Percentiles rank a stretch among this genome's conserved stretches.
Evolutionary conservation across 176 grass and related monocot genomes (phyloP).

Genomic region (Alopecurus myosuroides): DNA sequence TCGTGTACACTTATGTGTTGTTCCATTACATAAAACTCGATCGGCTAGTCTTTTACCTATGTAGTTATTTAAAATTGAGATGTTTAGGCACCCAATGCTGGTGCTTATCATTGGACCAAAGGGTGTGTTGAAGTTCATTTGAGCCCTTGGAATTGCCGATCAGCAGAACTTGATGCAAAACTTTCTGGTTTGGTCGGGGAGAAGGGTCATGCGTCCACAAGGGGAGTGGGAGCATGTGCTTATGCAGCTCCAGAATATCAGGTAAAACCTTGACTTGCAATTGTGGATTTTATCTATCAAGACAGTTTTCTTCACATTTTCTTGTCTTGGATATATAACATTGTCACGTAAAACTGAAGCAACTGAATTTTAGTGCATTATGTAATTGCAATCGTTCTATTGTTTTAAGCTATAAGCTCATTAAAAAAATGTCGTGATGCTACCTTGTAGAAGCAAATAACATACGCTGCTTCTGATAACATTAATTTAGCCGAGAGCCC

Average conservation of each 20-base stretch:
- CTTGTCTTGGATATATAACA: background rate
- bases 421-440: too few relatives aligned
- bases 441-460: too few relatives aligned
- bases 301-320: conserved; percentile 5
- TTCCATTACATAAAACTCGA: background rate
- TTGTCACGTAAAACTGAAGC: background rate
- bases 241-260: conserved; percentile 83
- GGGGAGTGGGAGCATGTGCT: conserved; percentile 70
- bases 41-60: too few relatives aligned
- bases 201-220: conserved; percentile 67
- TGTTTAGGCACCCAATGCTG: conserved; percentile 2
- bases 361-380: background rate
- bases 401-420: too few relatives aligned
- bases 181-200: conserved; percentile 78
- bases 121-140: too few relatives aligned
- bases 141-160: too few relatives aligned
- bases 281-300: background rate
- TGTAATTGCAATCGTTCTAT: too few relatives aligned
- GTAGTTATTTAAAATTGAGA: too few relatives aligned
- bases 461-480: too few relatives aligned
- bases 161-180: conserved; percentile 85
- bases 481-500: too few relatives aligned
- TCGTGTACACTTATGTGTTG: background rate
- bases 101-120: too few relatives aligned
- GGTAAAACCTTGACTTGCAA: conserved; percentile 41